Evolutionary conservation across 2,329 filamentous ascomycete species (phyloP).

Genomic region (Venturia pyrina): DNA sequence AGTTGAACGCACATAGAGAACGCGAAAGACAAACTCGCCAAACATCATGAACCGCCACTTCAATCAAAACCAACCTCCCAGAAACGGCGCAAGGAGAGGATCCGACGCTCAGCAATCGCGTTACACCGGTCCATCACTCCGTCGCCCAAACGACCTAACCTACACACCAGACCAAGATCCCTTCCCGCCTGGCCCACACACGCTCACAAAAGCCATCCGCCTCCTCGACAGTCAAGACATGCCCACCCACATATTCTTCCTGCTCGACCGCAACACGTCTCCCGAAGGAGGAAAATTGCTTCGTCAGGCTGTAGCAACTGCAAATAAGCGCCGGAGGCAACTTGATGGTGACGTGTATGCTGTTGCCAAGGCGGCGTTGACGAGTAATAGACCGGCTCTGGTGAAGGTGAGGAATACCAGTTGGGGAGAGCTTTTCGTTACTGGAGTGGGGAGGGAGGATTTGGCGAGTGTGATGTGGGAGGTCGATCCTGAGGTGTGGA

Average conservation of each 20-base stretch:
- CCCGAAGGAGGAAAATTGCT: neutral
- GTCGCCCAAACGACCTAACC: neutral
- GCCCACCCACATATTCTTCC: neutral
- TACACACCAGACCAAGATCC: neutral
- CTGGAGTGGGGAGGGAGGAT: slow-evolving; percentile 9
- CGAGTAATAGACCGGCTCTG: neutral
- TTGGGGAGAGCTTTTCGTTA: slow-evolving; percentile 4
- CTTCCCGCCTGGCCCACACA: neutral
- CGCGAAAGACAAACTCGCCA: too few relatives aligned
- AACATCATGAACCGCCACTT: neutral
- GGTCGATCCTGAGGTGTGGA: neutral
- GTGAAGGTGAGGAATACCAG: neutral
- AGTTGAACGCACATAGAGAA: too few relatives aligned
- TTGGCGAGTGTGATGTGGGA: slow-evolving; percentile 7
- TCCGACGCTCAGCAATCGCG: neutral
- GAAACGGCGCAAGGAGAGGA: neutral
- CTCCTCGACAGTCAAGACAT: neutral
- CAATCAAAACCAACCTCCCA: neutral
- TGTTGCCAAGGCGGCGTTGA: slow-evolving; percentile 3
- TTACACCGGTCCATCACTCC: neutral
- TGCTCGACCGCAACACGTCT: neutral
- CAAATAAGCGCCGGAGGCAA: neutral
- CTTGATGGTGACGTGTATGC: neutral
- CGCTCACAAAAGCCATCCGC: neutral
- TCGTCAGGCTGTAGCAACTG: neutral